Evolutionary conservation across 75 land plant species (phyloP), one percentile per base, ranked within the genome.

Genomic region (Selaginella tamariscina): DNA sequence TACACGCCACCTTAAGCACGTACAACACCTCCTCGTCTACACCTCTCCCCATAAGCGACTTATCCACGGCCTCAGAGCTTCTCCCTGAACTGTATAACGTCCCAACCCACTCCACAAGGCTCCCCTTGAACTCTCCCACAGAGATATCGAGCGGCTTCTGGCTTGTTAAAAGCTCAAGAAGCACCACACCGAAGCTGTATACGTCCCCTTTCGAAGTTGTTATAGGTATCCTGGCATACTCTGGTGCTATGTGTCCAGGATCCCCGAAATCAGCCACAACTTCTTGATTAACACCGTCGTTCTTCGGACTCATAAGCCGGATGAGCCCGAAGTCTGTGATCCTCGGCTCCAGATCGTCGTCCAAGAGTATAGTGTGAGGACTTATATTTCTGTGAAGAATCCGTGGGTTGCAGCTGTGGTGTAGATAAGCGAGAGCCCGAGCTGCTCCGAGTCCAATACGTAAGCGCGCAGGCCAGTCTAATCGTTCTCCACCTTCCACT

Each of bases 1-100:
- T 68, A 66, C 83, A 81, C 8, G 87, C 99, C 21, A 95, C 78
- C 70, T 81, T 85, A 55, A 95, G 65, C 54, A 91, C 76, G 33
- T 90, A 87, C 9, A 83, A 57, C 8, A 95, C 77, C 80, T 95
- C 99, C 49, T 90, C 92, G 0, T 39, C 62, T 21, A n/a, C 62
- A 21, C 18, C 62, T 5, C 24, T 21, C 2, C 62, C 62, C 18
- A 5, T 26, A 5, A 59, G 26, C 23, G 62, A 23, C 21, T 26
- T 59, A 9, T 59, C 62, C 18, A 59, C n/a, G 21, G 62, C 62
- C 9, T 59, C 62, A 9, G 8, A 5, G 26, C 62, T 59, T n/a
- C 62, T 8, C 23, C 26, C 26, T 9, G n/a, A 9, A 5, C 18
- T n/a, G 26, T 59, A 59, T 8, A 59, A 23, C 62, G 26, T 8